A percentile compares a stretch with the other conserved stretches of the same genome.
Evolutionary conservation across 768 basidiomycete species (phyloP).

Genomic region (Rhizopogon salebrosus): DNA sequence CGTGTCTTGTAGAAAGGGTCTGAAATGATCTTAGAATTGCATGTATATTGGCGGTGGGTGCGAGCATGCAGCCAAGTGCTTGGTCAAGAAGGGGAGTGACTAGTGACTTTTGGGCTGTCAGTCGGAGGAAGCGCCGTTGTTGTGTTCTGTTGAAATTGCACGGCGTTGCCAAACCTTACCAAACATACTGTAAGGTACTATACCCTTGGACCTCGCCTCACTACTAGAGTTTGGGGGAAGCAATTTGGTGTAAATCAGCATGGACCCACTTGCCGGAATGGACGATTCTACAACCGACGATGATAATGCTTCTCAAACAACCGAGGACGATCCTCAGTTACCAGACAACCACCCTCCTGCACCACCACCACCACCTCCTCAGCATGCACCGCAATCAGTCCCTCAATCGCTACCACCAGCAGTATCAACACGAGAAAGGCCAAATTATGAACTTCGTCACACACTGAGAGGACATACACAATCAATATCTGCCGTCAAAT

Average conservation of each 20-base stretch:
- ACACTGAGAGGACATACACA: slow-evolving; percentile 73
- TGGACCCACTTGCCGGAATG: slow-evolving; percentile 17
- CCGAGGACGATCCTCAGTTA: slow-evolving; percentile 79
- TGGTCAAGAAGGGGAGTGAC: not conserved
- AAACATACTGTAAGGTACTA: slow-evolving; percentile 17
- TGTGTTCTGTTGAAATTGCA: slow-evolving; percentile 20
- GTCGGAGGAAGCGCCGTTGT: slow-evolving; percentile 1
- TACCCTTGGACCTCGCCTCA: too few species aligned
- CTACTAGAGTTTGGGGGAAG: too few species aligned
- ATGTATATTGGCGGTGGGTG: not conserved
- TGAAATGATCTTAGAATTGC: not conserved
- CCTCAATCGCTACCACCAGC: slow-evolving; percentile 29
- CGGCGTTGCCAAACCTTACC: slow-evolving; percentile 17
- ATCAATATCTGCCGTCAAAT: slow-evolving; percentile 86
- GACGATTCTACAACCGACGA: slow-evolving; percentile 49
- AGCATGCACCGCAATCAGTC: slow-evolving; percentile 27
- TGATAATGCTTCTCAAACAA: slow-evolving; percentile 75
- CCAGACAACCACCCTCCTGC: slow-evolving; percentile 51
- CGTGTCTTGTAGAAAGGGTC: not conserved
- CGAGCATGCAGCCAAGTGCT: not conserved
- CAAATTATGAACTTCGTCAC: slow-evolving; percentile 67
- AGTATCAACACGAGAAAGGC: slow-evolving; percentile 34
- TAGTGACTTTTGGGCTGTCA: too few species aligned
- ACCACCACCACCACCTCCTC: slow-evolving; percentile 32
- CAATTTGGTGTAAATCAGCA: slow-evolving; percentile 2